A percentile compares a stretch with the other conserved stretches of the same genome.
Evolutionary conservation across 1,284 basidiomycete species (phyloP).

Genomic region (Marasmius tenuissimus): DNA sequence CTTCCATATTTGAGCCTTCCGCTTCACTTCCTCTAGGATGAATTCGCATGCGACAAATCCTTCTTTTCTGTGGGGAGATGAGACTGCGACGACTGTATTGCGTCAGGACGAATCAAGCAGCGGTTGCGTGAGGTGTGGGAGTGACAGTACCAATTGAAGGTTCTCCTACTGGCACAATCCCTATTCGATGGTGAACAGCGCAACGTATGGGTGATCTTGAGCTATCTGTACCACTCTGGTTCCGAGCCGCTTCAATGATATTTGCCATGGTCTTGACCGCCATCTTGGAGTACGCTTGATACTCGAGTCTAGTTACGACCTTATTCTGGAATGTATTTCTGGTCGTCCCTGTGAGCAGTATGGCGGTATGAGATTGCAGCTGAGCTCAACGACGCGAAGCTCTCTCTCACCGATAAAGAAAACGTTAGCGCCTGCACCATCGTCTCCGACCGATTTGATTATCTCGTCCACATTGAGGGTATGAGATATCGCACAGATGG

Average conservation of each 20-base stretch:
- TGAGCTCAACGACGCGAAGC: constrained; percentile 4
- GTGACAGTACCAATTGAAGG: constrained; percentile 58
- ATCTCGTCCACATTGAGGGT: constrained; percentile 57
- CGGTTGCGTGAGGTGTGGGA: no score
- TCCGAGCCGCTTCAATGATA: constrained; percentile 54
- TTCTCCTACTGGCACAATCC: constrained; percentile 75
- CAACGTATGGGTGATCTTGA: constrained; percentile 47
- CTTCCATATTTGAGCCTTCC: constrained; percentile 87
- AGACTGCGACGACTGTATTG: constrained; percentile 72
- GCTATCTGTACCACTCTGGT: constrained; percentile 20
- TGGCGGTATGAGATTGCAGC: constrained; percentile 1
- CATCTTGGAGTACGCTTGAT: constrained; percentile 80
- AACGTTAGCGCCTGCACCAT: constrained; percentile 69
- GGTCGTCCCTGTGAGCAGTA: constrained; percentile 35
- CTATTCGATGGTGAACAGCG: constrained; percentile 78
- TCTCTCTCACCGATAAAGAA: constrained; percentile 69
- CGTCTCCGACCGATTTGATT: constrained; percentile 58
- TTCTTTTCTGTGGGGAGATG: constrained; percentile 82
- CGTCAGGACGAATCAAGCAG: not conserved
- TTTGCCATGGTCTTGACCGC: constrained; percentile 78
- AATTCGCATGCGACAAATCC: constrained; percentile 80
- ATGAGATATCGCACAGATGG: constrained; percentile 63
- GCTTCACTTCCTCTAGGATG: constrained; percentile 83
- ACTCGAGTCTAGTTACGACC: constrained; percentile 72
- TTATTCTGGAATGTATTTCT: constrained; percentile 60